Base-by-base conservation (phyloP, 129 eudicot genomes). In the Tagetes patula region DNA sequence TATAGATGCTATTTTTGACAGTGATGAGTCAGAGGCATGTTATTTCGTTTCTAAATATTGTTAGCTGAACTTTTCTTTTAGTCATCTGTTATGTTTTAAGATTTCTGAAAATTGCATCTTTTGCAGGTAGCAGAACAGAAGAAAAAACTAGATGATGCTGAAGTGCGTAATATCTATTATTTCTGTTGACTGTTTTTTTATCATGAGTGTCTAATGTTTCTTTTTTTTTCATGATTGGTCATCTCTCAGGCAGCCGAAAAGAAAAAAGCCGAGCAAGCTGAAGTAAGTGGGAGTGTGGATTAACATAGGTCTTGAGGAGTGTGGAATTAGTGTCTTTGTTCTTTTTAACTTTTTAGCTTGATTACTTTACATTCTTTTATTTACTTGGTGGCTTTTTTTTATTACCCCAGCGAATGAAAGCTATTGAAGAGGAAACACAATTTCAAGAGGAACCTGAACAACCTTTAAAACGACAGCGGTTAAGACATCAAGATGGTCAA, bases 1-100 rank as follows among this genome's bases (percentile, higher is more conserved):
- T 65, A 94, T 88, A 38, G 97, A 94, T 85, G 96, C 99, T 75
- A 91, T 90, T 77, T 87, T 88, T 58, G 97, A 94, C 2, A 52
- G 50, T 10, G 82, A 89, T 45, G 91, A 90, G 43, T 55, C 78
- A 13, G 68, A 85, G 87, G 90, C 79, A 56, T n/a, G 43, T 10
- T 42, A n/a, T 52, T 72, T 45, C 60, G 56, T 73, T 38, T 4
- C 37, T 42, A n/a, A 45, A 33, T 45, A 27, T 27, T 33, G 3
- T 12, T 41, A 55, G n/a, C 12, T 62, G 3, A 32, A 10, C 1
- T 49, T n/a, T 40, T 6, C 1, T 71, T 52, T 36, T 50, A 11
- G 39, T 32, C 67, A 2, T 64, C 67, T 53, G 42, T 71, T 64
- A 53, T 56, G 41, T 76, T 42, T 62, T 54, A 31, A 64, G 34